These are phyloP conservation scores for Neocucurbitaria cava DNA, from an alignment of 2,329 filamentous ascomycete species.

Conservation along the genomic window DNA sequence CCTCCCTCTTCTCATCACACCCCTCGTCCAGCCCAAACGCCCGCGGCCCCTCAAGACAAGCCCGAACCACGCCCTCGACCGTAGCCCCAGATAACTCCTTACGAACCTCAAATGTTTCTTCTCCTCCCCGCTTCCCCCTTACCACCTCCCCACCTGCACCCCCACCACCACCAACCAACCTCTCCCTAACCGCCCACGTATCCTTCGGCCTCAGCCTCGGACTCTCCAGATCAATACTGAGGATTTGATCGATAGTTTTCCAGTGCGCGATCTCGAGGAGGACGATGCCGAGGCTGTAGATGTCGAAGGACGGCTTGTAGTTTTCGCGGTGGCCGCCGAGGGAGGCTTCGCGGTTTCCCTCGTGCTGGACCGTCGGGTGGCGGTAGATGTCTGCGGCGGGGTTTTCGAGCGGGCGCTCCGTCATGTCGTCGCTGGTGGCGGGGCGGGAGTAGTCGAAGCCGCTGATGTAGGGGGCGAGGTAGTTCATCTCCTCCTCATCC, in stretches of 20 bases:
- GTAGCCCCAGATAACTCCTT: conserved; percentile 34
- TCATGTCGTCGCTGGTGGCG: conserved; percentile 58
- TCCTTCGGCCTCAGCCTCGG: conserved; percentile 46
- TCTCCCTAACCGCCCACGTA: conserved; percentile 46
- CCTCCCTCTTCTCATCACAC: conserved; percentile 40
- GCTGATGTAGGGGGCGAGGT: conserved; percentile 55
- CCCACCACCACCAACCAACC: conserved; percentile 32
- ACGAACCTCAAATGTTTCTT: conserved; percentile 30
- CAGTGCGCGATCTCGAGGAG: conserved; percentile 63
- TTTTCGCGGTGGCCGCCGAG: conserved; percentile 15
- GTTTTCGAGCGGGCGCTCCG: conserved; percentile 57
- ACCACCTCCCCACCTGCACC: too few species aligned
- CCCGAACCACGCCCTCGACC: conserved; percentile 32
- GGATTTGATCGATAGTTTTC: conserved; percentile 55
- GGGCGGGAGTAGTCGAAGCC: conserved; percentile 65
- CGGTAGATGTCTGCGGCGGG: conserved; percentile 59
- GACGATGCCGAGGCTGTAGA: conserved; percentile 62
- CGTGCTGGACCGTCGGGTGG: conserved; percentile 55
- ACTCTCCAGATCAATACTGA: conserved; percentile 46
- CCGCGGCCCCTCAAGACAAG: conserved; percentile 39
- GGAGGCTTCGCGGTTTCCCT: conserved; percentile 36
- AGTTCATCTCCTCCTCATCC: too few species aligned
- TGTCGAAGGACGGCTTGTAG: conserved; percentile 60
- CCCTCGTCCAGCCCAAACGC: conserved; percentile 38
- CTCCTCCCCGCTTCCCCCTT: too few species aligned